Evolutionary conservation across 2,329 filamentous ascomycete species (phyloP), one percentile per base, ranked within the genome.

Genomic region (Scleromitrula shiraiana): DNA sequence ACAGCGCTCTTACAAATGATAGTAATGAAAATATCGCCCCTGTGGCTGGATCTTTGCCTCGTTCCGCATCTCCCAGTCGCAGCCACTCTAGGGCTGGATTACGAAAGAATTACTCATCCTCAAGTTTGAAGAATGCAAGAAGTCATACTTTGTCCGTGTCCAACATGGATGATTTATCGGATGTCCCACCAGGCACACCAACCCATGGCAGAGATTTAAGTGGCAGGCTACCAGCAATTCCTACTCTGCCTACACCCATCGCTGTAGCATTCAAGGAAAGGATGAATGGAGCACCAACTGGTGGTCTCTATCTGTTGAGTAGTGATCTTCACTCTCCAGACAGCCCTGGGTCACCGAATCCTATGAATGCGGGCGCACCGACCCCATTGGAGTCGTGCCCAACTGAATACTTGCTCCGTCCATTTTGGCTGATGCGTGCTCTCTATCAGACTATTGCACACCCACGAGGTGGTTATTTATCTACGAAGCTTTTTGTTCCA

Each of bases 361-460:
- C 75, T 3, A 64, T 76, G n/a, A 71, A 73, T 10, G 61, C 71
- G 0, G 82, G 88, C 55, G 77, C 81, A 1, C 90, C 90, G 10
- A 76, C 83, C 19, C 80, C 88, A 0, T 75, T 98, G 5, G 93
- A 98, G 62, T 86, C 93, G 3, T 98, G 94, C 63, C 93, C 93
- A 1, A 87, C 85, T 29, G 88, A 94, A 33, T 83, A 84, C 51
- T 76, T 96, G 59, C 74, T 97, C n/a, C 82, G 93, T 17, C 94
- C 93, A 2, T 98, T 96, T 66, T 98, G 93, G 93, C 74, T 98
- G 37, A 95, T 98, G 88, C 82, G 93, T 46, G 90, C 86, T 53
- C 75, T 98, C 22, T 95, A 93, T 63, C 88, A 96, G 64, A 95
- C 90, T 0, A 80, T 98, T 37, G 85, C 83, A 15, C 91, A 98